A percentile compares a stretch with the other conserved stretches of the same genome.
These are phyloP conservation scores for Nannizziopsis barbatae DNA, from an alignment of 2,329 filamentous ascomycete genomes.

Conservation along the genomic window DNA sequence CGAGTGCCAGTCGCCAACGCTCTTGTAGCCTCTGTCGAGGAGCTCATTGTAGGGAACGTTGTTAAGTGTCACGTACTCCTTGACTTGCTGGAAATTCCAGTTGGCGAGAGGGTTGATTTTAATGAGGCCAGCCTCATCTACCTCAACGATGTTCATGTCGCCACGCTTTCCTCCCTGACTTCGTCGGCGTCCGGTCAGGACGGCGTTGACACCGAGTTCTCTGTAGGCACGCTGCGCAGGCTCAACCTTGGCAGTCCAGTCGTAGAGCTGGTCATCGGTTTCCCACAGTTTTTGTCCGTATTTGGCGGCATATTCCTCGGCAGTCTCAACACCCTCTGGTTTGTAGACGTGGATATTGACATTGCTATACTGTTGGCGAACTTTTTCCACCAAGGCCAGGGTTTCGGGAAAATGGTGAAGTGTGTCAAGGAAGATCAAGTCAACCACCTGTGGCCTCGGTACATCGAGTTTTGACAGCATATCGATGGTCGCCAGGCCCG, in stretches of 20 bases:
- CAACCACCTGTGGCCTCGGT: conserved; percentile 40
- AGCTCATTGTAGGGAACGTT: conserved; percentile 88
- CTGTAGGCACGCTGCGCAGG: conserved; percentile 84
- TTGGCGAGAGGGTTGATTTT: conserved; percentile 97
- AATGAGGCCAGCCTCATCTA: conserved; percentile 82
- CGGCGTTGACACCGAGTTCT: conserved; percentile 75
- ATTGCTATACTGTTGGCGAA: conserved; percentile 64
- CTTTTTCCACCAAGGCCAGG: conserved; percentile 58
- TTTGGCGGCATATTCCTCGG: conserved; percentile 65
- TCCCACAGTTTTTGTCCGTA: conserved; percentile 82
- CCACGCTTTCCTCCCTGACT: conserved; percentile 90
- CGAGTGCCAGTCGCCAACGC: conserved; percentile 95
- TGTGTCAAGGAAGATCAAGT: conserved; percentile 65
- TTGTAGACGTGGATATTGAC: conserved; percentile 81
- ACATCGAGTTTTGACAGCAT: conserved; percentile 45
- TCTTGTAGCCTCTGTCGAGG: conserved; percentile 92
- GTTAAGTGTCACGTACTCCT: conserved; percentile 74
- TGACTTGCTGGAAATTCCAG: conserved; percentile 85
- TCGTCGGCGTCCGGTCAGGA: conserved; percentile 80
- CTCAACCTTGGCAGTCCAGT: conserved; percentile 96
- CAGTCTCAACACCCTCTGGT: conserved; percentile 62
- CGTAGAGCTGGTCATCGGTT: conserved; percentile 75
- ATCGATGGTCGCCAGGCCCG: conserved; percentile 70
- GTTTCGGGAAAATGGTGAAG: conserved; percentile 75
- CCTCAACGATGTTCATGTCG: conserved; percentile 78